These are phyloP conservation scores for Termitomyces sp. DNA, from an alignment of 768 basidiomycete genomes.

Conservation along the genomic window DNA sequence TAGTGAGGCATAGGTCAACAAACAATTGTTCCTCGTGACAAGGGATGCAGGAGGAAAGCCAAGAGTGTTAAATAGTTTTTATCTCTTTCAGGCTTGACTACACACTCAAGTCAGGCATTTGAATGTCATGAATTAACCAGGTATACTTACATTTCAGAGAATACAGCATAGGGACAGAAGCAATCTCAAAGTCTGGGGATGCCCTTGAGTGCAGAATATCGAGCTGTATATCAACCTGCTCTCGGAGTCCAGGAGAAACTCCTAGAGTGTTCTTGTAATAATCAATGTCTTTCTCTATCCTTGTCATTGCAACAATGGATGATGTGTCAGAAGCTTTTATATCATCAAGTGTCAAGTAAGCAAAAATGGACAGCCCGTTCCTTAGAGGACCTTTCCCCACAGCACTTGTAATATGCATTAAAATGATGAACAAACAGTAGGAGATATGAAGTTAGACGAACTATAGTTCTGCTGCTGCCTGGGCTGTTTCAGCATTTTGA, in stretches of 20 bases:
- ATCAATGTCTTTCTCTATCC: constrained; percentile 20
- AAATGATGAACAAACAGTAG: neutral
- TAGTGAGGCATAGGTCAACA: constrained; percentile 4
- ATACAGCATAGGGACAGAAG: constrained; percentile 18
- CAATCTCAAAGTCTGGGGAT: constrained; percentile 21
- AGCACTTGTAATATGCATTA: constrained; percentile 10
- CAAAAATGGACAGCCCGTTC: constrained; percentile 20
- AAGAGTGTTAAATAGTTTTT: constrained; percentile 38
- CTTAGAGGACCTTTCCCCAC: constrained; percentile 20
- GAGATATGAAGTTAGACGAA: neutral
- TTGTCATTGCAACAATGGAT: constrained; percentile 8
- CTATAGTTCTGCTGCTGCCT: constrained; percentile 2
- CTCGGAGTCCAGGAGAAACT: constrained; percentile 26
- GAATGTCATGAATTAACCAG: too few species aligned
- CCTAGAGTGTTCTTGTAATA: constrained; percentile 16
- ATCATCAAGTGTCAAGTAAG: constrained; percentile 22
- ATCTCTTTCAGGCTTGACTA: constrained; percentile 29
- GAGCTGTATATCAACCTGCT: constrained; percentile 36
- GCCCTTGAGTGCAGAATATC: constrained; percentile 20
- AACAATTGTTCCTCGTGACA: constrained; percentile 46
- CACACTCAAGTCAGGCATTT: neutral
- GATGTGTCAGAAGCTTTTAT: constrained; percentile 14
- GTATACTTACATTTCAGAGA: constrained; percentile 10
- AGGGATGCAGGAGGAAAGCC: constrained; percentile 32
- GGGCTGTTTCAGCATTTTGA: neutral